These are phyloP conservation scores for Zymoseptoria ardabiliae DNA, from an alignment of 2,329 filamentous ascomycete genomes.

Conservation along the genomic window DNA sequence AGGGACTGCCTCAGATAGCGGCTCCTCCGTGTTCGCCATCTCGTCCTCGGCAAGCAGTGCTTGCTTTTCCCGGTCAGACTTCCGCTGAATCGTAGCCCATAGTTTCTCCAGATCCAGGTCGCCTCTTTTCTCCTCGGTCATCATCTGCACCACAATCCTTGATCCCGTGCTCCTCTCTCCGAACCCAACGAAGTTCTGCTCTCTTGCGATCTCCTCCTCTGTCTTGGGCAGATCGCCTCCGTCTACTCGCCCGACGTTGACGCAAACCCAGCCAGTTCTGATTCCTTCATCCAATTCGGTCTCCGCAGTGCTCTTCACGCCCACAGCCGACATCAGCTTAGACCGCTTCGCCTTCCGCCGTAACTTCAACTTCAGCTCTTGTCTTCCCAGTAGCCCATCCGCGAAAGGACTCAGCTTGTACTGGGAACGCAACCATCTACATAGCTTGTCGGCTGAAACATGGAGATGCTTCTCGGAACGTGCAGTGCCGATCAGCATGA, in stretches of 20 bases:
- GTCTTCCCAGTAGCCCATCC: conserved; percentile 80
- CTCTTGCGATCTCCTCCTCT: conserved; percentile 26
- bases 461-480: conserved; percentile 90
- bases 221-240: conserved; percentile 57
- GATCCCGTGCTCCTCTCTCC: conserved; percentile 51
- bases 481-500: conserved; percentile 90
- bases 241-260: conserved; percentile 71
- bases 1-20: not conserved
- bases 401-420: conserved; percentile 69
- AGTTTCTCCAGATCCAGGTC: conserved; percentile 60
- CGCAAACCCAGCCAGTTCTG: conserved; percentile 90
- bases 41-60: conserved; percentile 2
- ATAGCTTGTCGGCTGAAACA: conserved; percentile 80
- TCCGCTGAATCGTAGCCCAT: conserved; percentile 40
- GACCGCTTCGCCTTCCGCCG: conserved; percentile 72
- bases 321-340: conserved; percentile 67
- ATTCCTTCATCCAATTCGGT: conserved; percentile 73
- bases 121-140: conserved; percentile 61
- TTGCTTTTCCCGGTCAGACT: conserved; percentile 20
- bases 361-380: conserved; percentile 84
- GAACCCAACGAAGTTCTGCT: conserved; percentile 67
- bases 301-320: conserved; percentile 49
- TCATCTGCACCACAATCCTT: conserved; percentile 62
- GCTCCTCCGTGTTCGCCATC: not conserved
- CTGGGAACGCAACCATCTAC: conserved; percentile 71